Evolutionary conservation across 148 eudicot genomes (phyloP).

Genomic region (Rhododendron henanense): DNA sequence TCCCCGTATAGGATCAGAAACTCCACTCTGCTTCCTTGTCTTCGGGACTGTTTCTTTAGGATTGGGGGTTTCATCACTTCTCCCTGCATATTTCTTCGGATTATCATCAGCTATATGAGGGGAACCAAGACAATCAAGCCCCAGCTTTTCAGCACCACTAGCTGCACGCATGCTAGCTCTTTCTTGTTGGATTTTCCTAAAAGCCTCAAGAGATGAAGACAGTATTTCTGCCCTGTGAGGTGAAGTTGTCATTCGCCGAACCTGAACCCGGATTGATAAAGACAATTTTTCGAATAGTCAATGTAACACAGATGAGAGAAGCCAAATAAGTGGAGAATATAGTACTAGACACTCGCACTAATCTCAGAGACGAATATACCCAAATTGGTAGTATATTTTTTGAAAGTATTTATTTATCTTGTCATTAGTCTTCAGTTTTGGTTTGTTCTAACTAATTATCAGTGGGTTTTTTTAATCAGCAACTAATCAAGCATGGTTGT

Average conservation of each 20-base stretch:
- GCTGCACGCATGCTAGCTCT: slow-evolving; percentile 45
- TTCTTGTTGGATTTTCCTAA: slow-evolving; percentile 85
- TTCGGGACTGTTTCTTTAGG: slow-evolving; percentile 38
- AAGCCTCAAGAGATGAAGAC: slow-evolving; percentile 94
- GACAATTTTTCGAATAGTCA: background rate
- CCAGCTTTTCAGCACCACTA: slow-evolving; percentile 31
- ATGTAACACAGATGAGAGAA: background rate
- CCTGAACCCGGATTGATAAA: slow-evolving; percentile 37
- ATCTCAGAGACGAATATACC: background rate
- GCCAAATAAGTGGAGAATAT: background rate
- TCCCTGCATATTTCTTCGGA: slow-evolving; percentile 23
- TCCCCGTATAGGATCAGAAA: slow-evolving; percentile 26
- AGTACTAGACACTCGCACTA: background rate
- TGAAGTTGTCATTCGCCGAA: slow-evolving; percentile 97
- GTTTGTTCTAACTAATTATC: too few species aligned
- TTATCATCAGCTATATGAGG: slow-evolving; percentile 20
- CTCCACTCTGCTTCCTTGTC: slow-evolving; percentile 42
- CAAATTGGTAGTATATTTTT: too few species aligned
- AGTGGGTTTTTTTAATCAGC: too few species aligned
- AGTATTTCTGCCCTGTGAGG: slow-evolving; percentile 94
- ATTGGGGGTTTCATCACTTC: slow-evolving; percentile 21
- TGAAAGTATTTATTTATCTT: too few species aligned
- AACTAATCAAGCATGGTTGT: too few species aligned
- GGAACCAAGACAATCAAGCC: slow-evolving; percentile 30
- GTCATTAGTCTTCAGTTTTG: too few species aligned